Percentiles rank a stretch among this genome's conserved stretches.
Evolutionary conservation across 2,329 filamentous ascomycete species (phyloP).

Genomic region (Mariannaea sp.): DNA sequence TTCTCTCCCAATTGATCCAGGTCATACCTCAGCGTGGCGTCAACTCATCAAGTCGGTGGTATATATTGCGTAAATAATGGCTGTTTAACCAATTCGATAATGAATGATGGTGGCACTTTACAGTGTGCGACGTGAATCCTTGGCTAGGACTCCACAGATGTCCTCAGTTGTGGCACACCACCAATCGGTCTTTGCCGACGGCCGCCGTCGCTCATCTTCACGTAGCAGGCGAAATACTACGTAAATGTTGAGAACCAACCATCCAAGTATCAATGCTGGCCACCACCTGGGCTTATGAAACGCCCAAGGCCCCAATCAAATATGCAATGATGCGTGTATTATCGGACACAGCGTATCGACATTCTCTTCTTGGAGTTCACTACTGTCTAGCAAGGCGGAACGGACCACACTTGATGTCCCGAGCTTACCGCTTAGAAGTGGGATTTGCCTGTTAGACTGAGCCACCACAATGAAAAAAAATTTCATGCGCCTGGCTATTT

Average conservation of each 20-base stretch:
- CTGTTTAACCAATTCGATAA: constrained; percentile 4
- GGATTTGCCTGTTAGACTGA: background rate
- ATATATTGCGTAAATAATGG: too few relatives aligned
- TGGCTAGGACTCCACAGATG: constrained; percentile 1
- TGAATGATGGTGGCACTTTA: background rate
- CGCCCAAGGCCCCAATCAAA: background rate
- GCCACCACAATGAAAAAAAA: constrained; percentile 9
- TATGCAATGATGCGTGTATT: constrained; percentile 1
- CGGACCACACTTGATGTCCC: background rate
- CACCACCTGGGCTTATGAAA: constrained; percentile 5
- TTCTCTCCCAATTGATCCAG: too few relatives aligned
- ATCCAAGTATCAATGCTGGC: background rate
- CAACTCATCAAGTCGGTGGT: too few relatives aligned
- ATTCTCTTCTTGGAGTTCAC: background rate
- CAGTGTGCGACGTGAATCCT: constrained; percentile 2
- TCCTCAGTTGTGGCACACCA: constrained; percentile 5
- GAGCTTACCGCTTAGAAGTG: background rate
- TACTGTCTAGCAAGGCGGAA: background rate
- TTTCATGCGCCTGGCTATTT: background rate
- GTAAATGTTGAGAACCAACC: background rate
- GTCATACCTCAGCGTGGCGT: too few relatives aligned
- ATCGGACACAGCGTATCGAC: background rate
- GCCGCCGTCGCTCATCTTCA: constrained; percentile 1
- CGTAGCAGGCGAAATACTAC: background rate
- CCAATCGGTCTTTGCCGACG: constrained; percentile 18